phyloP scores from a whole-genome alignment of 1,139 yeast genomes.

The Geotrichum armillariae region DNA sequence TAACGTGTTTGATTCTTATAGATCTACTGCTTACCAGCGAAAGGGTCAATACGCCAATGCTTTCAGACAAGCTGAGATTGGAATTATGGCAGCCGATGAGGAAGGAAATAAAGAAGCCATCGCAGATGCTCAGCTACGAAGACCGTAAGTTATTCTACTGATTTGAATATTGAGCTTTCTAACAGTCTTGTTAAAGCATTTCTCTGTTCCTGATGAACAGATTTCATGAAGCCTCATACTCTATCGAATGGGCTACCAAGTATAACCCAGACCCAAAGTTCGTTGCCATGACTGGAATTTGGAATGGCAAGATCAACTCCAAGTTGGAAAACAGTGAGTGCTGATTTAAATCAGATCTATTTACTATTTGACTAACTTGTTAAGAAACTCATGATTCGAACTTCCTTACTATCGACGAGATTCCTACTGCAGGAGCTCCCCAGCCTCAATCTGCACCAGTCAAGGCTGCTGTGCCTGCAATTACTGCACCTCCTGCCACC shows the following conservation, averaged over 20 bases:
- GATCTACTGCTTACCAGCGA: conserved; percentile 57
- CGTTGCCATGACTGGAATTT: conserved; percentile 38
- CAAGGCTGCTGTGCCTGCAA: conserved; percentile 2
- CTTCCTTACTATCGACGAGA: conserved; percentile 26
- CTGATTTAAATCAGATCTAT: conserved; percentile 1
- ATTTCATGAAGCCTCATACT: conserved; percentile 17
- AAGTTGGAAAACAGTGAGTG: conserved; percentile 32
- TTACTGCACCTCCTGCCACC: conserved; percentile 12
- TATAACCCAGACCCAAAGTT: conserved; percentile 10
- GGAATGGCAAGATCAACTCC: conserved; percentile 50
- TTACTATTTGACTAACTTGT: background rate
- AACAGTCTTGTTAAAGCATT: conserved; percentile 8
- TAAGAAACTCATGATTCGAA: conserved; percentile 19
- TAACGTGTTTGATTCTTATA: too few species aligned
- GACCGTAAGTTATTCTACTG: conserved; percentile 39
- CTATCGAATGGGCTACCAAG: conserved; percentile 14
- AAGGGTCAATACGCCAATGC: conserved; percentile 52
- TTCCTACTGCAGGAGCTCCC: conserved; percentile 22
- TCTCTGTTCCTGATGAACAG: conserved; percentile 14
- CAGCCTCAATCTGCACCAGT: background rate
- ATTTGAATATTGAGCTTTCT: background rate
- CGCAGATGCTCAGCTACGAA: conserved; percentile 59
- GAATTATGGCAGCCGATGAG: conserved; percentile 53
- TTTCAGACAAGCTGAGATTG: conserved; percentile 52
- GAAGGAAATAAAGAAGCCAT: conserved; percentile 55